Evolutionary conservation across 345 rosid species (phyloP), one percentile per base, ranked within the genome.

Genomic region (Melaleuca quinquenervia): DNA sequence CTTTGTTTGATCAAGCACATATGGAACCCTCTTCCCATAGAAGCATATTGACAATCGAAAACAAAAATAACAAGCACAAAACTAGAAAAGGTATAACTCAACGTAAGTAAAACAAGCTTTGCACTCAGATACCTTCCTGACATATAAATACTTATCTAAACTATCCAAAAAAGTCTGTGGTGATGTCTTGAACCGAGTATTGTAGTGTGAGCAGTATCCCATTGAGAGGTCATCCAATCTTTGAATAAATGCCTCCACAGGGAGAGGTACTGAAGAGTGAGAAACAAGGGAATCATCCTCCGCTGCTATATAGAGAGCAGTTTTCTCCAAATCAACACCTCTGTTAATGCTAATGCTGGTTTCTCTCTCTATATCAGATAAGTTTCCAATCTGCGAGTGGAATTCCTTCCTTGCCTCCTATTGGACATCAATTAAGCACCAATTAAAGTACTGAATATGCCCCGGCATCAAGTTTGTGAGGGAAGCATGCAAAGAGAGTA

Each of bases 201-300:
- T 85, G 83, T 85, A 89, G 78, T 87, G 87, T 27, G 95, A 86
- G 88, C 93, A 92, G 88, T 88, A 94, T n/a, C 91, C 93, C 91
- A 91, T 87, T 50, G 94, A 94, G 84, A 94, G 93, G 88, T 94
- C 94, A 89, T 91, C 93, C 88, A 94, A 52, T 86, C 92, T 86
- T 26, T 89, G 90, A 52, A 90, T 49, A 78, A 93, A 92, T 84
- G 93, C 92, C 85, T 93, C 95, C 51, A 94, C 92, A 5, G 95
- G 97, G 70, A 94, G 89, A 18, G 93, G 90, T 53, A 91, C 97
- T 0, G 97, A 92, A 13, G 97, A 94, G 52, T 94, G 95, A 1
- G 93, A 92, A 50, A 93, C 74, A 2, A 93, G 91, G 13, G 96
- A 90, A 89, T 92, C 96, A 87, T 93, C 96, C 91, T 94, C 96